phyloP scores from a whole-genome alignment of 345 rosid species.

The Arabis alpina region DNA sequence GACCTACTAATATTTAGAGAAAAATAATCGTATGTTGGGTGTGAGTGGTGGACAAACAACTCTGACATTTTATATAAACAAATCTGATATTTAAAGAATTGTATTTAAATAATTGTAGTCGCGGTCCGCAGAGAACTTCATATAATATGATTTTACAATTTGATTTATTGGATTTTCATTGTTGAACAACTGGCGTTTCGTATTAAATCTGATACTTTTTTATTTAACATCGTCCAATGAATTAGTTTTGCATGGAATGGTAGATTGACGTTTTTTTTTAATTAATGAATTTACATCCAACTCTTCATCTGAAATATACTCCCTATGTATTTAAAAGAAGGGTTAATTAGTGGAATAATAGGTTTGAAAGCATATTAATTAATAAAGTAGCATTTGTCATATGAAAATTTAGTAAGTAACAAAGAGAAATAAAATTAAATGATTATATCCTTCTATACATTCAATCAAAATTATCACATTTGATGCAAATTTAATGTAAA shows the following conservation, averaged over 20 bases:
- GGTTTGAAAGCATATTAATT: too few relatives aligned
- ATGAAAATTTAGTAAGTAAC: too few relatives aligned
- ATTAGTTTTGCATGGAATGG: slow-evolving; percentile 20
- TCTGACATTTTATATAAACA: slow-evolving; percentile 42
- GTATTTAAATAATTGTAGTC: too few relatives aligned
- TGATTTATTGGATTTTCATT: background rate
- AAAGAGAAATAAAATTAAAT: too few relatives aligned
- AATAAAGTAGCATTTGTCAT: too few relatives aligned
- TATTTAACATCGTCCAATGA: slow-evolving; percentile 9
- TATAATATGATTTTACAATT: slow-evolving; percentile 11
- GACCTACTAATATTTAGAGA: slow-evolving; percentile 3
- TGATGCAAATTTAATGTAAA: too few relatives aligned
- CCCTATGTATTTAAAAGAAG: too few relatives aligned
- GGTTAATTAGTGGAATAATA: too few relatives aligned
- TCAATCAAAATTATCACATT: too few relatives aligned
- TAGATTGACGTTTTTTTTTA: background rate
- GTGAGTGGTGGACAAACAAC: slow-evolving; percentile 51
- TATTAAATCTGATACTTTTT: slow-evolving; percentile 27
- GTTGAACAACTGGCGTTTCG: background rate
- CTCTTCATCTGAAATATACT: too few relatives aligned
- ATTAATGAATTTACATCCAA: background rate
- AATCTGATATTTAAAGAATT: slow-evolving; percentile 19
- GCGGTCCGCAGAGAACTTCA: slow-evolving; percentile 10
- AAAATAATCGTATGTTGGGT: slow-evolving; percentile 42
- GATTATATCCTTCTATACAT: too few relatives aligned